These are phyloP conservation scores for Tetracentron sinense DNA, from an alignment of 164 flowering plant genomes.

Conservation along the genomic window DNA sequence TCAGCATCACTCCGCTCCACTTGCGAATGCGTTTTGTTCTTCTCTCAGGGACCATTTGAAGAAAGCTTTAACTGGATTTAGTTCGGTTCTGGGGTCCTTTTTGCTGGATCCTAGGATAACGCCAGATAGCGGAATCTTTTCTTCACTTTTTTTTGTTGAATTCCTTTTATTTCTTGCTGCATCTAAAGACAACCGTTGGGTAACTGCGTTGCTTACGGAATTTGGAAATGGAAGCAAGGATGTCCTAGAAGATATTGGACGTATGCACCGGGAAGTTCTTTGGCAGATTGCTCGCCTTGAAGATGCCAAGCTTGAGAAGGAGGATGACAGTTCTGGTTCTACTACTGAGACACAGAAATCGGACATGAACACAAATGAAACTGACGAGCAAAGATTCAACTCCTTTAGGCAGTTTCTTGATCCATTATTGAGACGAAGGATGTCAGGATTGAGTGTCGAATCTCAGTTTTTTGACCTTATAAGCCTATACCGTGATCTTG, in stretches of 20 bases:
- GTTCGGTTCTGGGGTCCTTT: slow-evolving; percentile 53
- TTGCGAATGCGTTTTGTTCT: slow-evolving; percentile 88
- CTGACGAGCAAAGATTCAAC: slow-evolving; percentile 70
- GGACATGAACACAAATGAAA: slow-evolving; percentile 40
- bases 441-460: slow-evolving; percentile 86
- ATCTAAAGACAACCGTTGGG: slow-evolving; percentile 91
- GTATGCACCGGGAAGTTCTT: slow-evolving; percentile 73
- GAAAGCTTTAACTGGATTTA: slow-evolving; percentile 62
- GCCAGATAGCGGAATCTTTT: slow-evolving; percentile 56
- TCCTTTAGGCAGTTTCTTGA: slow-evolving; percentile 89
- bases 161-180: slow-evolving; percentile 93
- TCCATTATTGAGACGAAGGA: slow-evolving; percentile 73
- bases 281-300: slow-evolving; percentile 95
- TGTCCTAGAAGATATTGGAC: slow-evolving; percentile 88
- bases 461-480: slow-evolving; percentile 91
- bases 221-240: slow-evolving; percentile 87
- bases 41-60: slow-evolving; percentile 73
- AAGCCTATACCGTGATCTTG: slow-evolving; percentile 78
- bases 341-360: slow-evolving; percentile 42
- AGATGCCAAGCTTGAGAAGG: slow-evolving; percentile 60
- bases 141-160: slow-evolving; percentile 80
- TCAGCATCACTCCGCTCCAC: slow-evolving; percentile 88
- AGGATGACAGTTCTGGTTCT: slow-evolving; percentile 42
- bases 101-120: slow-evolving; percentile 60
- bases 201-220: slow-evolving; percentile 81